Base-by-base conservation (phyloP, 2,329 filamentous ascomycete species). In the Didymosphaeria variabile region DNA sequence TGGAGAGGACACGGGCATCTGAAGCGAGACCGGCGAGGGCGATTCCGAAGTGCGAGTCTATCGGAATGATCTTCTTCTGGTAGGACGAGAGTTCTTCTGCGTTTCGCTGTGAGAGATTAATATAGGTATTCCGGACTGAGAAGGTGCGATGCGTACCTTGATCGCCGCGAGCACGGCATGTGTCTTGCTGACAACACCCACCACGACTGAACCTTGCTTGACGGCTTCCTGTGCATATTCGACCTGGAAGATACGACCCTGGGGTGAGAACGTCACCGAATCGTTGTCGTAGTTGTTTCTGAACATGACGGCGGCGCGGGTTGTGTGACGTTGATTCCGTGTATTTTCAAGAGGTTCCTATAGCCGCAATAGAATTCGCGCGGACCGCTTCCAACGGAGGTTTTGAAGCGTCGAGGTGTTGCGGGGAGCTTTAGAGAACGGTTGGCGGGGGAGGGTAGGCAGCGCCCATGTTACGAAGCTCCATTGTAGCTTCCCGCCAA, bases 231-330 rank as follows among this genome's bases (percentile, higher is more conserved):
- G 91, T 74, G 95, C 95, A 87, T 99, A 99, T 82, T 99, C 95
- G 75, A 99, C 96, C 82, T 99, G 95, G 83, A 99, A 99, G 85
- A 99, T 98, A 79, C 95, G 92, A 79, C 95, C 95, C 86, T 99
- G 95, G 66, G 95, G 95, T 74, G 95, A 99, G 89, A 98, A 99
- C 83, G 95, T 99, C 83, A 98, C 94, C 67, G 94, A 97, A 83
- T 99, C 95, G 89, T 99, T 99, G 85, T 99, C 95, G 87, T 99
- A 99, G 84, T 98, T 98, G 87, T 99, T 99, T 83, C 95, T 89
- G 85, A 99, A 99, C 95, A 99, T 98, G 77, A 77, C 89, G 86
- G 68, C 61, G 61, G 67, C 61, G 65, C 58, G 57, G 55, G 52
- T 34, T 63, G 69, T 69, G 65, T 61, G 57, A 51, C 52, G 47